Conservation (phyloP, 2,329 filamentous ascomycete genomes). For the Paraphaeosphaeria sporulosa region DNA sequence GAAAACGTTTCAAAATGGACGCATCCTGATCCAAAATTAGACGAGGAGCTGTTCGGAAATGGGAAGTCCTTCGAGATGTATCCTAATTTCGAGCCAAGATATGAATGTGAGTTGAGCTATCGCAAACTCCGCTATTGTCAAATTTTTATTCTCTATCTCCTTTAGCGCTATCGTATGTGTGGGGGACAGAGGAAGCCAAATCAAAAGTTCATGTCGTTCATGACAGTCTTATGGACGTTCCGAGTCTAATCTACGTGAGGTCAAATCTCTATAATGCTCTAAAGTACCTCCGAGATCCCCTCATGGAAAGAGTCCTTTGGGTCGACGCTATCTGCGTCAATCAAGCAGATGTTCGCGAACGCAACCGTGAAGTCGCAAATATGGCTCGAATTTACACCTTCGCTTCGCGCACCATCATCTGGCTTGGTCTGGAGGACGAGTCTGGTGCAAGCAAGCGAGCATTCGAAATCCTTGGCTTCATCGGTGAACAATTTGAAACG, state of each 20-base stretch:
- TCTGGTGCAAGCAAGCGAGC: not conserved
- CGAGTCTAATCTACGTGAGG: not conserved
- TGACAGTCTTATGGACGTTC: not conserved
- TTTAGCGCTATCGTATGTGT: slow-evolving; percentile 14
- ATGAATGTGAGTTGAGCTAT: not conserved
- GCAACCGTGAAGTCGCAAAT: slow-evolving; percentile 9
- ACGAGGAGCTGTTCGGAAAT: not conserved
- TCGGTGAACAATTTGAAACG: not conserved
- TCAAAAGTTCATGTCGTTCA: slow-evolving; percentile 10
- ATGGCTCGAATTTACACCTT: slow-evolving; percentile 14
- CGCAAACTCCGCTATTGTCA: too few species aligned
- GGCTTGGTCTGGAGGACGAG: slow-evolving; percentile 7
- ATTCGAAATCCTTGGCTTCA: not conserved
- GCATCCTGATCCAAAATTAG: not conserved
- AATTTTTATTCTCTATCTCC: too few species aligned
- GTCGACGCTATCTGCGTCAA: slow-evolving; percentile 25
- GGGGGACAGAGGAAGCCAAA: slow-evolving; percentile 13
- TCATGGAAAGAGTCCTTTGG: slow-evolving; percentile 16
- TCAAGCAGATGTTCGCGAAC: slow-evolving; percentile 17
- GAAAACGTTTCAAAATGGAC: not conserved
- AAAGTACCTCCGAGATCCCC: slow-evolving; percentile 7
- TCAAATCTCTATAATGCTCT: slow-evolving; percentile 7
- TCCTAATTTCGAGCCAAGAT: not conserved
- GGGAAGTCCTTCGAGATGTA: not conserved
- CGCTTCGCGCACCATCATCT: slow-evolving; percentile 4